These are phyloP conservation scores for Lodderomyces jiufengensis DNA, from an alignment of 1,139 yeast species.

Conservation along the genomic window DNA sequence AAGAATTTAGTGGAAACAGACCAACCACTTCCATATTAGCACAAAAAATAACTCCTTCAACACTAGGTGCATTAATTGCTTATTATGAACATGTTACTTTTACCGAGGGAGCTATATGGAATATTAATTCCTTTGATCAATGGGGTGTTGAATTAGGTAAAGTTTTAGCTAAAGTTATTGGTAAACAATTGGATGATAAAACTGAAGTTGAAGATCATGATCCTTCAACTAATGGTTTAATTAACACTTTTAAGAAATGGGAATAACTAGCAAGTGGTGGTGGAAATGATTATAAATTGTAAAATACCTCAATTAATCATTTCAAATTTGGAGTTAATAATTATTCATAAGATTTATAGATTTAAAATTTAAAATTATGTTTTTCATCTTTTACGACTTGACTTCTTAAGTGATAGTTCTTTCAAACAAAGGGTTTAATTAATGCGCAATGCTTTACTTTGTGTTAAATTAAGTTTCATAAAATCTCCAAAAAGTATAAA, in stretches of 20 bases:
- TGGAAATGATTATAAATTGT: slow-evolving; percentile 1
- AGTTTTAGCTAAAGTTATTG: slow-evolving; percentile 93
- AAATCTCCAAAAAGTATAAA: too few relatives aligned
- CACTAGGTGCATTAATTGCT: slow-evolving; percentile 93
- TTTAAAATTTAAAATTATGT: too few relatives aligned
- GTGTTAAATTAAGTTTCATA: too few relatives aligned
- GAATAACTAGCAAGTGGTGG: slow-evolving; percentile 23
- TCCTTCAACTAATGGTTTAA: slow-evolving; percentile 84
- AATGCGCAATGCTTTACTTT: too few relatives aligned
- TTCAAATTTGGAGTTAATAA: too few relatives aligned
- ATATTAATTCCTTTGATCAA: slow-evolving; percentile 98
- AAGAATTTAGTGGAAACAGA: slow-evolving; percentile 95
- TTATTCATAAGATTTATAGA: too few relatives aligned
- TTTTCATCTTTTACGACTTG: too few relatives aligned
- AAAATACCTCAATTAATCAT: too few relatives aligned
- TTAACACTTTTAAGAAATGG: slow-evolving; percentile 94
- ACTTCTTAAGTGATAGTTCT: too few relatives aligned
- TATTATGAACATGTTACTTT: slow-evolving; percentile 97
- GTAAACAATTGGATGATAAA: slow-evolving; percentile 72
- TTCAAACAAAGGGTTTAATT: too few relatives aligned
- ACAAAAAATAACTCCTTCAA: slow-evolving; percentile 92
- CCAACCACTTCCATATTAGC: slow-evolving; percentile 97
- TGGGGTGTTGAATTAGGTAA: slow-evolving; percentile 99
- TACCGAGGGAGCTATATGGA: slow-evolving; percentile 99
- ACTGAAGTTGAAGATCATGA: slow-evolving; percentile 68